These are phyloP conservation scores for Citrus cavaleriei DNA, from an alignment of 345 rosid genomes.

Conservation along the genomic window DNA sequence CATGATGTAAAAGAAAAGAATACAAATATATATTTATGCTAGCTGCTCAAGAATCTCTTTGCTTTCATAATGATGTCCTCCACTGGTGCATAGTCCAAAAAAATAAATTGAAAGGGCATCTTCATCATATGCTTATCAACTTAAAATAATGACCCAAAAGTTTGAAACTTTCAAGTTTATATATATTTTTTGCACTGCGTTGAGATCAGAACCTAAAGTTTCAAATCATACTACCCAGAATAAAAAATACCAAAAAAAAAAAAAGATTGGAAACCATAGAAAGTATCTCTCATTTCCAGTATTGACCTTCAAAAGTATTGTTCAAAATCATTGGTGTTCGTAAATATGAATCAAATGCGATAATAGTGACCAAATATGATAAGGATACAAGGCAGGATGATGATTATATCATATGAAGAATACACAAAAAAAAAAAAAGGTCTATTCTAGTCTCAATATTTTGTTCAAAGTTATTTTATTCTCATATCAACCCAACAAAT, in stretches of 20 bases:
- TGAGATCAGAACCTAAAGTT: not conserved
- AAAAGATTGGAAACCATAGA: not conserved
- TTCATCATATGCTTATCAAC: not conserved
- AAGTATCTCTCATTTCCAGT: not conserved
- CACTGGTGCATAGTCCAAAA: not conserved
- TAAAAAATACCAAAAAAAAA: not conserved
- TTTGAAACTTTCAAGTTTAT: not conserved
- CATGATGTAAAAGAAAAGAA: not conserved
- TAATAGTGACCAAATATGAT: no score
- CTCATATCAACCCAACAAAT: not conserved
- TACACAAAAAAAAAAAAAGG: no score
- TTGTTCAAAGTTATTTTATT: not conserved
- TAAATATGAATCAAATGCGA: not conserved
- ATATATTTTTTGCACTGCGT: not conserved
- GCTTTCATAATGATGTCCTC: constrained; percentile 12
- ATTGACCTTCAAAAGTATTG: not conserved
- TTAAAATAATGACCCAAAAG: not conserved
- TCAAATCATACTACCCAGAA: not conserved
- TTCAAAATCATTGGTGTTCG: not conserved
- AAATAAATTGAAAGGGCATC: not conserved
- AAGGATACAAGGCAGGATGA: no score
- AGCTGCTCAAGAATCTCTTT: constrained; percentile 2
- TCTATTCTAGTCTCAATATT: no score
- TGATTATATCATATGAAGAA: no score
- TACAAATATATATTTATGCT: not conserved